Conservation (phyloP, 2,329 filamentous ascomycete genomes). For the Camillea tinctor region DNA sequence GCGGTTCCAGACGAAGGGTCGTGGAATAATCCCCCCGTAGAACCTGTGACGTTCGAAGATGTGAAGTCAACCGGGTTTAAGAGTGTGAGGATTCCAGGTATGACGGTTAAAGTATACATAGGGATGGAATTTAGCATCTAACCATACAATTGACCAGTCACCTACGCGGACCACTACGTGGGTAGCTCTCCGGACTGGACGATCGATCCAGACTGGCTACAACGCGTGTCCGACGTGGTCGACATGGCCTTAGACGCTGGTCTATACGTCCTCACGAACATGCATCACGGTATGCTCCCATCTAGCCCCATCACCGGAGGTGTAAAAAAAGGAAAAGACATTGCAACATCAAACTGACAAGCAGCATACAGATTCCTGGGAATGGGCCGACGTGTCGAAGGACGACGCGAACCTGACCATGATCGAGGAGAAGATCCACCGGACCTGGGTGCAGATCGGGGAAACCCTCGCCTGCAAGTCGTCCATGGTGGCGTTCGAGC, state of each 20-base stretch:
- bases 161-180: slow-evolving; percentile 57
- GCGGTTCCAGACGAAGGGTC: too few species aligned
- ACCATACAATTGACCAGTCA: slow-evolving; percentile 38
- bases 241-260: slow-evolving; percentile 52
- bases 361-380: slow-evolving; percentile 46
- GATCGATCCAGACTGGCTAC: slow-evolving; percentile 53
- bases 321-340: too few species aligned
- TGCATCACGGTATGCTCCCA: slow-evolving; percentile 46
- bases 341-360: not conserved
- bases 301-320: too few species aligned
- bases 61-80: too few species aligned
- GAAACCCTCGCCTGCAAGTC: slow-evolving; percentile 54
- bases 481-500: slow-evolving; percentile 51
- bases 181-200: slow-evolving; percentile 50
- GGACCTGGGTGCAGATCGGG: slow-evolving; percentile 58
- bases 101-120: too few species aligned
- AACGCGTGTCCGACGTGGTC: slow-evolving; percentile 56
- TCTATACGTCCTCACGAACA: slow-evolving; percentile 55
- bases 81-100: too few species aligned
- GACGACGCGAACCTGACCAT: slow-evolving; percentile 45
- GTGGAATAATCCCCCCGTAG: too few species aligned
- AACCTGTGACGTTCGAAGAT: too few species aligned
- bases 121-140: too few species aligned
- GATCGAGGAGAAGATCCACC: slow-evolving; percentile 56
- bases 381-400: slow-evolving; percentile 54